Evolutionary conservation across 805 yeast genomes (phyloP).

Genomic region (Candida railenensis): DNA sequence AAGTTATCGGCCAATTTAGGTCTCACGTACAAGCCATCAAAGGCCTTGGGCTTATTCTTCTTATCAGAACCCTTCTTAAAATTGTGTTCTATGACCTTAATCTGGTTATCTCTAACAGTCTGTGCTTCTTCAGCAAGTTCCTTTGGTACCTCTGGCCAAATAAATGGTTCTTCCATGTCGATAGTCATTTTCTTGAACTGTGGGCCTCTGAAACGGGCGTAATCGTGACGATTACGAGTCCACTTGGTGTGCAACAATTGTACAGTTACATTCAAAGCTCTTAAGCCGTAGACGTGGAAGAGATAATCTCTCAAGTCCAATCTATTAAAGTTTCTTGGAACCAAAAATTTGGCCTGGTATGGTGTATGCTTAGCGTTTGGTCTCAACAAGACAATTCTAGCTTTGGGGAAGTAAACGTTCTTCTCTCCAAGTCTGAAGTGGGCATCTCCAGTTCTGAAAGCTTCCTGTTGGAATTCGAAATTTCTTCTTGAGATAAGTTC

Average conservation of each 20-base stretch:
- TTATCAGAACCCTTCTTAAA: constrained; percentile 61
- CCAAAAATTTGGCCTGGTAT: constrained; percentile 93
- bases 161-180: constrained; percentile 92
- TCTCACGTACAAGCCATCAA: constrained; percentile 63
- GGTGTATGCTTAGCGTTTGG: constrained; percentile 98
- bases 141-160: constrained; percentile 77
- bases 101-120: constrained; percentile 47
- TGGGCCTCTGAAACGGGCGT: constrained; percentile 71
- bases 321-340: constrained; percentile 91
- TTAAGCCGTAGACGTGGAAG: constrained; percentile 83
- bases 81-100: constrained; percentile 51
- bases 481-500: constrained; percentile 39
- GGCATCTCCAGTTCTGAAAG: constrained; percentile 61
- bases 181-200: constrained; percentile 95
- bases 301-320: constrained; percentile 92
- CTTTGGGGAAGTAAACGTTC: constrained; percentile 80
- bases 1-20: constrained; percentile 41
- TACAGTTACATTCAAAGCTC: constrained; percentile 86
- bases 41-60: constrained; percentile 63
- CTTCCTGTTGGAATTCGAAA: constrained; percentile 42
- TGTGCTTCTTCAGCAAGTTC: constrained; percentile 29
- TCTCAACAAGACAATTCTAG: constrained; percentile 73
- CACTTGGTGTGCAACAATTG: constrained; percentile 76
- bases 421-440: constrained; percentile 83
- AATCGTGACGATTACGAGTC: constrained; percentile 49